Percentiles rank a stretch among this genome's conserved stretches.
Conservation (phyloP, 176 grass and related monocot genomes). For the Eragrostis nindensis region DNA sequence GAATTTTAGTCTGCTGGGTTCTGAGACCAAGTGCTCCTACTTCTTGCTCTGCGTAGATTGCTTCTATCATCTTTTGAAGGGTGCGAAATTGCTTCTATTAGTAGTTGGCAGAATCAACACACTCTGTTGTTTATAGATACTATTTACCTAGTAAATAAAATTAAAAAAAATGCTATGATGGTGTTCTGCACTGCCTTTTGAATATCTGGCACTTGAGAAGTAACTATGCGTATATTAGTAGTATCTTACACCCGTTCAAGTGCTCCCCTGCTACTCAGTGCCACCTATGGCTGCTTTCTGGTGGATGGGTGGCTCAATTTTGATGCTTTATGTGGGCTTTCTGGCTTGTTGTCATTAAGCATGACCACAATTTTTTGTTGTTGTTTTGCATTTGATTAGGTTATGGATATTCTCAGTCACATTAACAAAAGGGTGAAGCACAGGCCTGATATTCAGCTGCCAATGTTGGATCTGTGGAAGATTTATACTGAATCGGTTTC, state of each 20-base stretch:
- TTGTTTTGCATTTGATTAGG: constrained; percentile 42
- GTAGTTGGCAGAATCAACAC: neutral
- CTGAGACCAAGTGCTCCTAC: neutral
- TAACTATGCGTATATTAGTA: neutral
- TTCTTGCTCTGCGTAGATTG: neutral
- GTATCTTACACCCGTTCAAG: neutral
- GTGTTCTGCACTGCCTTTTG: neutral
- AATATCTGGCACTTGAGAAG: neutral
- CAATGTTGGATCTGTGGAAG: constrained; percentile 83
- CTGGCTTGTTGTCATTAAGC: neutral
- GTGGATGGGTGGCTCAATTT: no score
- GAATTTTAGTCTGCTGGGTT: neutral
- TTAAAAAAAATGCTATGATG: neutral
- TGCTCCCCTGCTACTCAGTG: constrained; percentile 1
- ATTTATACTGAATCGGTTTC: constrained; percentile 74
- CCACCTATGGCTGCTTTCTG: neutral
- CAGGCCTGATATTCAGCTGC: constrained; percentile 66
- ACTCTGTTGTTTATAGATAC: neutral
- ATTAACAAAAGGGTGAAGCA: constrained; percentile 96
- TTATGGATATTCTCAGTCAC: constrained; percentile 93
- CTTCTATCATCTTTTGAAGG: neutral
- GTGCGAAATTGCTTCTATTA: neutral
- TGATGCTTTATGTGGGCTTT: no score
- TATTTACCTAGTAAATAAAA: neutral
- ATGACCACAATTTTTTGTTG: neutral